Conservation (phyloP, 2,329 filamentous ascomycete genomes). For the Hypoxylon rubiginosum region DNA sequence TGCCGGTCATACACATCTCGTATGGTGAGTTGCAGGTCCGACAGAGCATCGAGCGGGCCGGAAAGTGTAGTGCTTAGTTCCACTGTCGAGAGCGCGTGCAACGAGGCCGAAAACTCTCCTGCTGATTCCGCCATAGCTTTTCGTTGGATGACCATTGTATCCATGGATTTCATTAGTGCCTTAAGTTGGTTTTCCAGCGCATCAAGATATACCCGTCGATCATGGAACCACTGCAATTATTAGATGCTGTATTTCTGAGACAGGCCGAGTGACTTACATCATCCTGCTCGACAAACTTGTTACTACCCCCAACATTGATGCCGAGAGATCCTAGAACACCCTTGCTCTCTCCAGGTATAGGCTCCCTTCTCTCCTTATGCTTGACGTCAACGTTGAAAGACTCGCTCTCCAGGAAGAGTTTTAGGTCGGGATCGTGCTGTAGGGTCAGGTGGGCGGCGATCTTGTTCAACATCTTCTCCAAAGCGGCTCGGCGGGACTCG, state of each 20-base stretch:
- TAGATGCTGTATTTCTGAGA: conserved; percentile 18
- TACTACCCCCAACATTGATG: conserved; percentile 79
- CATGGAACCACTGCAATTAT: conserved; percentile 87
- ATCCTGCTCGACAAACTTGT: conserved; percentile 97
- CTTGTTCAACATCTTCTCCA: conserved; percentile 99
- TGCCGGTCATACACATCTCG: conserved; percentile 96
- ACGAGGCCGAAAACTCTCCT: conserved; percentile 89
- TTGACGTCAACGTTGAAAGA: conserved; percentile 97
- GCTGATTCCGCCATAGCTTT: conserved; percentile 95
- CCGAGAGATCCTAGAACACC: conserved; percentile 90
- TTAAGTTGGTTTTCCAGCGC: conserved; percentile 93
- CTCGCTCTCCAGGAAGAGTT: conserved; percentile 97
- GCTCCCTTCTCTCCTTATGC: conserved; percentile 94
- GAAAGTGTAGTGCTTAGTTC: conserved; percentile 92
- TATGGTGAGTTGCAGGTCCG: conserved; percentile 93
- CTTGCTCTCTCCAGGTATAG: conserved; percentile 88
- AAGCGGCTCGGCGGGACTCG: conserved; percentile 87
- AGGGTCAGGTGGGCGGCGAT: conserved; percentile 88
- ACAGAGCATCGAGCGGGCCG: conserved; percentile 88
- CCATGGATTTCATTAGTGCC: conserved; percentile 91
- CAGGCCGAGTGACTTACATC: conserved; percentile 72
- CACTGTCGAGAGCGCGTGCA: conserved; percentile 93
- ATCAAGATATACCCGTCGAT: conserved; percentile 93
- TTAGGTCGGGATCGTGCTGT: conserved; percentile 93
- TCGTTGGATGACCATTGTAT: conserved; percentile 90